phyloP scores from a whole-genome alignment of 2,329 filamentous ascomycete genomes.

The Talaromyces sp. region DNA sequence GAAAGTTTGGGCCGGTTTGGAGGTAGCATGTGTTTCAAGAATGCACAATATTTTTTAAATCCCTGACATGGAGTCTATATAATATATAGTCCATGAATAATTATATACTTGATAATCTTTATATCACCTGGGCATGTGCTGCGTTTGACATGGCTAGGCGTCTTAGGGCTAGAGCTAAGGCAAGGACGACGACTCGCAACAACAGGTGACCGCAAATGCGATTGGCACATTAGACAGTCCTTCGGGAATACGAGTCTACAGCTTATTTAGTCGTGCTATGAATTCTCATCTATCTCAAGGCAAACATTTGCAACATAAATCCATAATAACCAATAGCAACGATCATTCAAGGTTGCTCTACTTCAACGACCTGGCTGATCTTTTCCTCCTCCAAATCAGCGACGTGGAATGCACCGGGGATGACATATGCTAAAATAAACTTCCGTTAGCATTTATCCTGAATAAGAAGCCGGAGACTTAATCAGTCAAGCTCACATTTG shows the following conservation, averaged over 20 bases:
- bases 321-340: background rate
- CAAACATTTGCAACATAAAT: background rate
- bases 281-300: background rate
- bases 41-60: no score
- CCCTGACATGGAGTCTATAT: no score
- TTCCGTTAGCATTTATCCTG: background rate
- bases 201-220: background rate
- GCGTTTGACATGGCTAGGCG: background rate
- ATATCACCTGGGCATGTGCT: no score
- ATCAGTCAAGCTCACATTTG: conserved; percentile 5
- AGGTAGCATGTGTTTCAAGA: no score
- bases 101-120: no score
- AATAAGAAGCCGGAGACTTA: background rate
- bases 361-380: background rate
- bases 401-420: background rate
- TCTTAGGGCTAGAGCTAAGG: background rate
- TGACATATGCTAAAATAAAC: background rate
- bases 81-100: no score
- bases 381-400: background rate
- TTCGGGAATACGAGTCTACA: background rate
- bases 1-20: no score
- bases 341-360: background rate
- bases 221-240: background rate
- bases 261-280: background rate
- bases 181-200: background rate